phyloP scores from a whole-genome alignment of 352 stramenopile species.

The Plasmopara muralis region DNA sequence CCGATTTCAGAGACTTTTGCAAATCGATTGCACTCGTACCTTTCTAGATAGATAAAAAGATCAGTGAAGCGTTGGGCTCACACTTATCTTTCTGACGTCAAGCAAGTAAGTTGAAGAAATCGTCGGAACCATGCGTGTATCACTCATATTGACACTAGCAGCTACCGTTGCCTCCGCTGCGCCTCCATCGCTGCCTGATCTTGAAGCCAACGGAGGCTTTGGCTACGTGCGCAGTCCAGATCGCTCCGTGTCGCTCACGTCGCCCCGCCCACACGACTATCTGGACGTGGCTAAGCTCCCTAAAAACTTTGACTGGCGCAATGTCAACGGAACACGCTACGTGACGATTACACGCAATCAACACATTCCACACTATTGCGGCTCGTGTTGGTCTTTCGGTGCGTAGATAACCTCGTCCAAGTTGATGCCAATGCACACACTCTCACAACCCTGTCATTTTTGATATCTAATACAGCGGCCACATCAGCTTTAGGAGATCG shows the following conservation, averaged over 20 bases:
- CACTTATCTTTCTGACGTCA: conserved; percentile 22
- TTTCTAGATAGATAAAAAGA: not conserved
- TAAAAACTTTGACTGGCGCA: conserved; percentile 91
- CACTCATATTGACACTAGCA: conserved; percentile 9
- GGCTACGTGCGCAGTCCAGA: conserved; percentile 72
- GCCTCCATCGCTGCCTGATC: conserved; percentile 2
- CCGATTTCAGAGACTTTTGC: too few relatives aligned
- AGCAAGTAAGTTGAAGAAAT: conserved; percentile 7
- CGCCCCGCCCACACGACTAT: conserved; percentile 57
- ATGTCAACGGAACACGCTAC: conserved; percentile 74
- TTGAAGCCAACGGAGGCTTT: conserved; percentile 17
- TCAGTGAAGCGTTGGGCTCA: not conserved
- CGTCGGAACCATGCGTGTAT: conserved; percentile 10
- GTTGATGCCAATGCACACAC: conserved; percentile 3
- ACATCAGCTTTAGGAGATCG: conserved; percentile 84
- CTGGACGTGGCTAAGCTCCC: conserved; percentile 73
- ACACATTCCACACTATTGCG: conserved; percentile 86
- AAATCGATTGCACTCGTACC: too few relatives aligned
- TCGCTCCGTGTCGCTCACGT: conserved; percentile 58
- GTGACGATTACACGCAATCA: conserved; percentile 82
- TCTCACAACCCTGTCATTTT: conserved; percentile 1
- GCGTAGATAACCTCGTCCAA: conserved; percentile 14
- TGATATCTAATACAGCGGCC: conserved; percentile 33
- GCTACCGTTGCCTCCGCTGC: conserved; percentile 5
- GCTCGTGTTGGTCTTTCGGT: conserved; percentile 86